Evolutionary conservation across 2,329 filamentous ascomycete species (phyloP), one percentile per base, ranked within the genome.

Genomic region (Phialophora macrospora): DNA sequence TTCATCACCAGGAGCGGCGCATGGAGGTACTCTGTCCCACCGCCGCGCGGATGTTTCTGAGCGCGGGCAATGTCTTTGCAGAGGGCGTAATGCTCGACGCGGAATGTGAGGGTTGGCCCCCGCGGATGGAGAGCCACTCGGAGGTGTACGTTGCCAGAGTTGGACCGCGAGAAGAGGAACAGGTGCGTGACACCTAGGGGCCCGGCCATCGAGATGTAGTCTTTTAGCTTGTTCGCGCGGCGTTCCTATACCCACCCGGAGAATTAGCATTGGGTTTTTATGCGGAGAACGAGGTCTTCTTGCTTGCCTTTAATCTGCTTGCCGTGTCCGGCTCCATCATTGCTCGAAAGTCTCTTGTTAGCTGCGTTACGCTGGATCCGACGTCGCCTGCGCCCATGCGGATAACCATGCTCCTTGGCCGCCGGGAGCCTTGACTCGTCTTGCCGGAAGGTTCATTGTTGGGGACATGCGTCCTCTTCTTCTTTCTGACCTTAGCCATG

Each of bases 261-360:
- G 14, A 34, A 46, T 68, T 17, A 69, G 55, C 32, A 8, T 12
- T 54, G 32, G n/a, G n/a, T 41, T 26, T 20, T 9, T 17, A 24
- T 3, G 4, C 4, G 14, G 9, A 1, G 12, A 8, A 44, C 9
- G 17, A 24, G 26, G 20, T 11, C 30, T 49, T 17, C 17, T 3
- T 28, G 32, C 55, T 17, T 76, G 85, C 84, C 81, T 93, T 96
- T 71, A 99, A 78, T 65, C 94, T 87, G 68, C 89, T 90, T 3
- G 95, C 95, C 3, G 95, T 99, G 61, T 93, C 91, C 0, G 95
- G 95, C 79, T 98, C 93, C 93, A 99, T 96, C 81, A 98, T 94
- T 62, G 85, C 85, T 73, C 95, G 88, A 65, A 98, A 91, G 80
- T 99, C 95, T 72, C 90, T 88, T 24, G 94, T 93, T 72, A 99